A percentile compares a stretch with the other conserved stretches of the same genome.
Conservation (phyloP, 257 asterid species). For the Nicotiana otophora region DNA sequence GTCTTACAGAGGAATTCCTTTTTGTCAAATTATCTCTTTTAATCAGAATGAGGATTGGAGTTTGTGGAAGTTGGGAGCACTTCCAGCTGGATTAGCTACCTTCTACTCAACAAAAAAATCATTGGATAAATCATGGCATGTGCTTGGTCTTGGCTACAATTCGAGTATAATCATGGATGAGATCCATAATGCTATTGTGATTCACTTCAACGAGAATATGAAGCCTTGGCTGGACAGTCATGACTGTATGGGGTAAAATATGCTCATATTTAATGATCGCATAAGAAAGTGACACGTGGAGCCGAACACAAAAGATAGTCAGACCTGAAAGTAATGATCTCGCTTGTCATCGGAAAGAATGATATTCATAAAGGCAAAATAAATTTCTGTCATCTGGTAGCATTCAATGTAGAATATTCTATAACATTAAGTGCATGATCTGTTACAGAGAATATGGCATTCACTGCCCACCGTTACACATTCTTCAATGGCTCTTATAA, state of each 20-base stretch:
- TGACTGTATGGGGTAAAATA: not conserved
- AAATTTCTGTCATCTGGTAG: no score
- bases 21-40: not conserved
- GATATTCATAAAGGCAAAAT: no score
- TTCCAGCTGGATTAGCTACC: constrained; percentile 10
- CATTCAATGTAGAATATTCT: no score
- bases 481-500: no score
- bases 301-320: no score
- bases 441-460: no score
- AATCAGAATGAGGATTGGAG: constrained; percentile 4
- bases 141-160: not conserved
- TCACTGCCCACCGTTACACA: no score
- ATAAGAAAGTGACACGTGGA: no score
- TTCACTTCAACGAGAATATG: not conserved
- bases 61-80: constrained; percentile 10
- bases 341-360: no score
- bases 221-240: constrained; percentile 1
- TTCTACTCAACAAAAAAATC: constrained; percentile 7
- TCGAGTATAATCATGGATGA: not conserved
- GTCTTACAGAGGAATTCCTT: not conserved
- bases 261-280: no score
- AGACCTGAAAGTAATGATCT: no score
- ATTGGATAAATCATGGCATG: constrained; percentile 14
- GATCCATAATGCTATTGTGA: constrained; percentile 6
- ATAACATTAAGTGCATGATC: no score